phyloP scores from a whole-genome alignment of 2,329 filamentous ascomycete genomes.

The Colletotrichum chrysophilum region DNA sequence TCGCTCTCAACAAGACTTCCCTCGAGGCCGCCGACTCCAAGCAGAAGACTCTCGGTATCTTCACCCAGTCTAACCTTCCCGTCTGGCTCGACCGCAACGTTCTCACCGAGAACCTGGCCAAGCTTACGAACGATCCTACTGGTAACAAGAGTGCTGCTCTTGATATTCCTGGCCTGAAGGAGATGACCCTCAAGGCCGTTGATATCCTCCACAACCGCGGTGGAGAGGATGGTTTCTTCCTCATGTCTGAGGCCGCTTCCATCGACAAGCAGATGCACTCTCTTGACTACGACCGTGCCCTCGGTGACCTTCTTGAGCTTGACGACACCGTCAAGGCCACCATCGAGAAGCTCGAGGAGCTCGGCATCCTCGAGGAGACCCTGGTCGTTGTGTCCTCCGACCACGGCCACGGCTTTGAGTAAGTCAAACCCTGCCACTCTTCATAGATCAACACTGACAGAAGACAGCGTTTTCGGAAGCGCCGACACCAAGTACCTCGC shows the following conservation, averaged over 20 bases:
- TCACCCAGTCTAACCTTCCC: constrained; percentile 75
- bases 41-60: constrained; percentile 76
- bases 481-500: constrained; percentile 81
- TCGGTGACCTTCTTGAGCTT: constrained; percentile 84
- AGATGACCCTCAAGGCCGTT: constrained; percentile 88
- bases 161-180: constrained; percentile 83
- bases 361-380: constrained; percentile 75
- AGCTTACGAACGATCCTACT: constrained; percentile 70
- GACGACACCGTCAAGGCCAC: constrained; percentile 84
- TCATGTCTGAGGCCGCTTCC: constrained; percentile 86
- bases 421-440: constrained; percentile 15
- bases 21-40: constrained; percentile 62
- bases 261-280: constrained; percentile 92
- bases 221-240: constrained; percentile 77
- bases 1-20: constrained; percentile 77
- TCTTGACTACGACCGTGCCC: constrained; percentile 84
- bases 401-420: constrained; percentile 87
- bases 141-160: constrained; percentile 68
- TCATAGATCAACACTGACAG: not conserved
- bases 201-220: constrained; percentile 75
- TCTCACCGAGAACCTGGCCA: constrained; percentile 72
- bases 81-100: constrained; percentile 89
- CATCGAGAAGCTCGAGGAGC: constrained; percentile 69
- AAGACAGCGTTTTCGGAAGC: constrained; percentile 69
- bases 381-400: constrained; percentile 84